Conservation (phyloP, 495 filamentous ascomycete genomes). For the Neurospora hispaniola region DNA sequence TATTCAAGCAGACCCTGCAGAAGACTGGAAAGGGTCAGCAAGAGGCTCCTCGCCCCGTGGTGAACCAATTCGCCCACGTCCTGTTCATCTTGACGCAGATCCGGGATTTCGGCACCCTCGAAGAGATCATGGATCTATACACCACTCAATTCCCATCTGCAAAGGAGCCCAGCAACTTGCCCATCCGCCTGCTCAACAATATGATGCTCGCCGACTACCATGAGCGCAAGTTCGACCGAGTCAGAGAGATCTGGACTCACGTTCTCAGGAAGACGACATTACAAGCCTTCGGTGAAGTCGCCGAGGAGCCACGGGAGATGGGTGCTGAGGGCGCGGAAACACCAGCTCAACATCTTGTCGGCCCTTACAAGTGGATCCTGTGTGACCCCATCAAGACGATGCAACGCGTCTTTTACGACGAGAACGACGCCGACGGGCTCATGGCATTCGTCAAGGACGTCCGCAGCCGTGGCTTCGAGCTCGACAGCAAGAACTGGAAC, state of each 20-base stretch:
- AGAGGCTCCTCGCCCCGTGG: constrained; percentile 31
- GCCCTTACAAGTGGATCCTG: constrained; percentile 25
- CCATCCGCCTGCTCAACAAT: constrained; percentile 49
- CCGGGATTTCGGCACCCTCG: constrained; percentile 42
- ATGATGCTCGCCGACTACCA: constrained; percentile 53
- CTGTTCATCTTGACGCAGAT: constrained; percentile 51
- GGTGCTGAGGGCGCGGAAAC: background rate
- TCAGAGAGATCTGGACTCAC: constrained; percentile 56
- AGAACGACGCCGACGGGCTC: constrained; percentile 37
- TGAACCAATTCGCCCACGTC: constrained; percentile 41
- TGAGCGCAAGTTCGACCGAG: constrained; percentile 44
- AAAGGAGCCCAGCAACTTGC: constrained; percentile 20
- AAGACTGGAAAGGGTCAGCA: constrained; percentile 2
- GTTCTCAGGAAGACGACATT: constrained; percentile 40
- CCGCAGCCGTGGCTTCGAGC: constrained; percentile 48
- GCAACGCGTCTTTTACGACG: constrained; percentile 43
- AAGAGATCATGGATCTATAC: constrained; percentile 48
- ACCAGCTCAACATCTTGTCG: background rate
- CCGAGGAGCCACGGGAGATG: background rate
- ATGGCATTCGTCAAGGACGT: constrained; percentile 40
- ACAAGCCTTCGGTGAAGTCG: constrained; percentile 22
- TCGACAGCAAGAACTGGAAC: constrained; percentile 58
- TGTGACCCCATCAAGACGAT: constrained; percentile 47
- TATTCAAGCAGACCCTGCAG: constrained; percentile 12
- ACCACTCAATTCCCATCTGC: constrained; percentile 18